Conservation (phyloP, 1,284 basidiomycete genomes). For the Leccinum griseonigrum region DNA sequence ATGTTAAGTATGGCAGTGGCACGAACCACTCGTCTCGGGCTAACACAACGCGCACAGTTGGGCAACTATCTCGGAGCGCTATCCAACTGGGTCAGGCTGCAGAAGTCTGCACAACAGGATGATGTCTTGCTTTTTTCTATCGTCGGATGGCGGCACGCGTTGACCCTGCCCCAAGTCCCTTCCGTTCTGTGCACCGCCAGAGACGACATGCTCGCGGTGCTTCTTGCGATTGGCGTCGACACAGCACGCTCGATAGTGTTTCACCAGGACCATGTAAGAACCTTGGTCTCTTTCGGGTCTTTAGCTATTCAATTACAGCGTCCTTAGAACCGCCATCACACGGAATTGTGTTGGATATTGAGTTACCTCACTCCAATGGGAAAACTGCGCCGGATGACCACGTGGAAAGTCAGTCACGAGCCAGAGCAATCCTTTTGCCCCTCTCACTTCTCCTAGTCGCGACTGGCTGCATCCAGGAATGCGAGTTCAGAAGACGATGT, state of each 20-base stretch:
- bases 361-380: slow-evolving; percentile 85
- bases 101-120: slow-evolving; percentile 53
- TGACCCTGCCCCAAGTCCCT: slow-evolving; percentile 88
- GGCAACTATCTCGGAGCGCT: slow-evolving; percentile 94
- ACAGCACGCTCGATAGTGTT: slow-evolving; percentile 68
- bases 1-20: too few species aligned
- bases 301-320: slow-evolving; percentile 2
- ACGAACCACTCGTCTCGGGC: too few species aligned
- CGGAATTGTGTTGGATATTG: slow-evolving; percentile 90
- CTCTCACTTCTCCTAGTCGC: slow-evolving; percentile 48
- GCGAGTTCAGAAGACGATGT: slow-evolving; percentile 73
- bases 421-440: neutral
- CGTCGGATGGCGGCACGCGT: slow-evolving; percentile 90
- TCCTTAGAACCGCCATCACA: slow-evolving; percentile 75
- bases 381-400: slow-evolving; percentile 86
- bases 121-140: slow-evolving; percentile 82
- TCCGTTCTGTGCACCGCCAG: slow-evolving; percentile 58
- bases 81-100: slow-evolving; percentile 84
- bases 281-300: neutral
- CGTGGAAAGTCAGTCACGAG: slow-evolving; percentile 77
- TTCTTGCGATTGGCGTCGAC: slow-evolving; percentile 86
- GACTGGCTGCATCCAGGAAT: slow-evolving; percentile 73
- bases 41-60: slow-evolving; percentile 49
- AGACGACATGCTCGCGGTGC: slow-evolving; percentile 77
- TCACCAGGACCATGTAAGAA: slow-evolving; percentile 83